Percentiles rank a stretch among this genome's conserved stretches.
Conservation (phyloP, 2,329 filamentous ascomycete species). For the Sporothrix inflata region DNA sequence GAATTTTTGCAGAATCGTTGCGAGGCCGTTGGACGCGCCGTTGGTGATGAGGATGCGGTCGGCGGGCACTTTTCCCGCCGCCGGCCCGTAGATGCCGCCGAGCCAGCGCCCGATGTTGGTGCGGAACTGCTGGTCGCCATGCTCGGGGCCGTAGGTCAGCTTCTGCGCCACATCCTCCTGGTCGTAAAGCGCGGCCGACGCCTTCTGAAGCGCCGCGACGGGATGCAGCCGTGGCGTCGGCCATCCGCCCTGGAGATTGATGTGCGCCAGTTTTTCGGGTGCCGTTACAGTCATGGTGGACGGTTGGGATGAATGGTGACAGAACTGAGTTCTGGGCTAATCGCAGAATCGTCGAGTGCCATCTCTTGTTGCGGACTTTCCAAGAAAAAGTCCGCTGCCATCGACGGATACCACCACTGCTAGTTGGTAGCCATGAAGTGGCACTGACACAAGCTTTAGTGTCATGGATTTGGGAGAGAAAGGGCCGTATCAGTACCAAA, state of each 20-base stretch:
- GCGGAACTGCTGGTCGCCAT: conserved; percentile 58
- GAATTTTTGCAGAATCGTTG: conserved; percentile 64
- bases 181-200: conserved; percentile 51
- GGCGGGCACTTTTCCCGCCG: conserved; percentile 31
- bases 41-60: conserved; percentile 65
- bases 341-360: no score
- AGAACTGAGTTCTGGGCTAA: no score
- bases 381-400: no score
- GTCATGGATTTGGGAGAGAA: no score
- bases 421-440: no score
- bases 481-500: no score
- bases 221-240: conserved; percentile 54
- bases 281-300: no score
- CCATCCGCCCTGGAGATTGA: conserved; percentile 41
- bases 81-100: conserved; percentile 55
- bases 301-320: no score
- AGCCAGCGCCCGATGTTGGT: conserved; percentile 63
- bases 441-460: no score
- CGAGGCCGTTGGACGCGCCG: conserved; percentile 68
- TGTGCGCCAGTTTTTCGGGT: no score
- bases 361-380: no score
- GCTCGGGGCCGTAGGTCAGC: conserved; percentile 61
- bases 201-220: conserved; percentile 55
- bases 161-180: neutral
- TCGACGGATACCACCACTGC: no score